A percentile compares a stretch with the other conserved stretches of the same genome.
Conservation (phyloP, 2,329 filamentous ascomycete genomes). For the Fusarium dimerum region DNA sequence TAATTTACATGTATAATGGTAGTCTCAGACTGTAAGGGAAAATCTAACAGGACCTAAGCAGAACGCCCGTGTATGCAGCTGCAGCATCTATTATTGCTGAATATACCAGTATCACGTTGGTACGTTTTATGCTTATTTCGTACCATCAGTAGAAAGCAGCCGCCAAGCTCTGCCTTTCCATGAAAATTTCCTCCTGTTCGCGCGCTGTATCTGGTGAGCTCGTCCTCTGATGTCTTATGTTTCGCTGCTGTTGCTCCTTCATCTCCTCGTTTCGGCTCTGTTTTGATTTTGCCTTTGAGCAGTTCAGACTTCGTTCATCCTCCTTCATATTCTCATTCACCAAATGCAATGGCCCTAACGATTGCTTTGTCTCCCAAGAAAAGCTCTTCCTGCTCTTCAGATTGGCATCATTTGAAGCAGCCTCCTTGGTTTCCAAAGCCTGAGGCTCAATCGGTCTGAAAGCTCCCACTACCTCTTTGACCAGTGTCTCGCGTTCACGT, state of each 20-base stretch:
- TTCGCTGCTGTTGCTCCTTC: neutral
- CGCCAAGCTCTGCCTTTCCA: constrained; percentile 18
- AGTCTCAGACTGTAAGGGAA: neutral
- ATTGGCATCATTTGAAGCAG: constrained; percentile 8
- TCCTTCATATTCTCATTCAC: neutral
- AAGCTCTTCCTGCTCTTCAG: constrained; percentile 9
- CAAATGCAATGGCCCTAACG: neutral
- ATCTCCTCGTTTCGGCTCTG: neutral
- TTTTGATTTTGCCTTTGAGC: neutral
- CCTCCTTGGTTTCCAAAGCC: constrained; percentile 10
- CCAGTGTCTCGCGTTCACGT: constrained; percentile 19
- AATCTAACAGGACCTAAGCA: constrained; percentile 4
- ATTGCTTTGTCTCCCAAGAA: constrained; percentile 5
- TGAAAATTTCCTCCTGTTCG: constrained; percentile 15
- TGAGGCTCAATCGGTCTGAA: constrained; percentile 19
- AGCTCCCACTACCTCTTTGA: constrained; percentile 17
- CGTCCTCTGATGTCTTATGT: constrained; percentile 5
- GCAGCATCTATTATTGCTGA: neutral
- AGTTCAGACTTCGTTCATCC: neutral
- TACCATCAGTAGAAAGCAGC: constrained; percentile 21
- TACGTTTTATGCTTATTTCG: constrained; percentile 5
- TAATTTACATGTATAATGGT: constrained; percentile 9
- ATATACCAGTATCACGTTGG: constrained; percentile 10
- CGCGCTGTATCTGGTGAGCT: constrained; percentile 6
- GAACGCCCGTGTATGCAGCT: neutral